Evolutionary conservation across 2,329 filamentous ascomycete species (phyloP), one percentile per base, ranked within the genome.

Genomic region (Botrytis deweyae): DNA sequence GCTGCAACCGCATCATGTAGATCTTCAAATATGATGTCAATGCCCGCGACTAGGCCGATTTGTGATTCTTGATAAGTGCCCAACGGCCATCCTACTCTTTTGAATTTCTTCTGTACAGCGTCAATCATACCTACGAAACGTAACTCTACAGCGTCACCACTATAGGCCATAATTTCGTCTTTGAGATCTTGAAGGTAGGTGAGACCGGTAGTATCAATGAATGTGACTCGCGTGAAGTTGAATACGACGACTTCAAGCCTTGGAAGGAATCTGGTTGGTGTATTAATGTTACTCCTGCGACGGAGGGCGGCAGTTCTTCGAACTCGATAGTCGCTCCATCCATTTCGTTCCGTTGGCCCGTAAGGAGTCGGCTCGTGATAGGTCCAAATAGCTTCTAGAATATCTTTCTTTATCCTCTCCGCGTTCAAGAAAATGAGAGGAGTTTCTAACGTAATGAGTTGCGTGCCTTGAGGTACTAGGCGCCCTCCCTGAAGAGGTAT

Each of bases 91-190:
- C 61, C 49, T 29, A 44, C 40, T 38, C 74, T 71, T 8, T 70
- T 65, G n/a, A 79, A 77, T 12, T 76, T 69, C 33, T 70, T 58
- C 52, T 59, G 70, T 3, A 79, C 75, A 22, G 52, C 49, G 1
- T 65, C 29, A 46, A 65, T 75, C 65, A 78, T 66, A 1, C 77
- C 77, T 16, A 78, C 77, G 33, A 79, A 77, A 16, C 77, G 67
- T 22, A 79, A 58, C 61, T 78, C 75, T 6, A 77, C 69, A 9
- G 74, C 66, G 8, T 73, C 70, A 38, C 76, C 74, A 8, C 72
- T 74, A 55, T 77, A 78, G 7, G 44, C 29, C 9, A 70, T 22
- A 4, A 78, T 40, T 20, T 75, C 75, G 9, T 67, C 62, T 46
- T 76, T 78, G 38, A 75, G 40, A 12, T 76, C 71, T 55, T 71